Evolutionary conservation across 2,329 filamentous ascomycete species (phyloP), one percentile per base, ranked within the genome.

Genomic region (Phyllosticta citrichinensis): DNA sequence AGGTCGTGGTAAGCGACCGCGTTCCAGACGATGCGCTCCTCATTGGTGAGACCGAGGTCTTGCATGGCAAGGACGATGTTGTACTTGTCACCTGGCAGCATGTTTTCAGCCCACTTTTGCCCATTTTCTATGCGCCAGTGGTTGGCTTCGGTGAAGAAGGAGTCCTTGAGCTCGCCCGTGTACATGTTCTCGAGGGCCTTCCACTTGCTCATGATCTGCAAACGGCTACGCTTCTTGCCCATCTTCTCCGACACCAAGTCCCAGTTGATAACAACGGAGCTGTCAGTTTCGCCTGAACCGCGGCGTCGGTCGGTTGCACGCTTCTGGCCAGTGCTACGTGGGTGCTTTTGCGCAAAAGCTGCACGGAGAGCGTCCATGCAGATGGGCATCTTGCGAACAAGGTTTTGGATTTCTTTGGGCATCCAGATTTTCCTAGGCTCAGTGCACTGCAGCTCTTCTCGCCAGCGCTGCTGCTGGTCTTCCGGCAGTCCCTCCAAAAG

Each of bases 191-290:
- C 52, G 11, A 61, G 12, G 5, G 53, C 57, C 25, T 81, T 82
- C 85, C 86, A 91, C 68, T 91, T 91, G 25, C 79, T 78, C 25
- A 80, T 77, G 68, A 87, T 90, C 69, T 89, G 87, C 24, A 88
- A 78, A 2, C 85, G 81, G 63, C 81, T 87, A 53, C 88, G 79
- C 9, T 77, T 83, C 55, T 78, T 76, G 14, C 75, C 78, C 82
- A 91, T 85, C 59, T 79, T 78, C 62, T 82, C 75, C 65, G 84
- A 86, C 24, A 91, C 82, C 9, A 77, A 70, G 56, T 81, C 76
- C 87, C 87, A 91, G 66, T 87, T 83, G 63, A 91, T 78, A 33
- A 57, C 51, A 5, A 61, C 55, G 12, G 55, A 57, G 17, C 55
- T 55, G 25, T 61, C 58, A 3, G 58, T 56, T 8, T 54, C 58